Conservation (phyloP, 495 filamentous ascomycete species). For the Neurospora hispaniola region DNA sequence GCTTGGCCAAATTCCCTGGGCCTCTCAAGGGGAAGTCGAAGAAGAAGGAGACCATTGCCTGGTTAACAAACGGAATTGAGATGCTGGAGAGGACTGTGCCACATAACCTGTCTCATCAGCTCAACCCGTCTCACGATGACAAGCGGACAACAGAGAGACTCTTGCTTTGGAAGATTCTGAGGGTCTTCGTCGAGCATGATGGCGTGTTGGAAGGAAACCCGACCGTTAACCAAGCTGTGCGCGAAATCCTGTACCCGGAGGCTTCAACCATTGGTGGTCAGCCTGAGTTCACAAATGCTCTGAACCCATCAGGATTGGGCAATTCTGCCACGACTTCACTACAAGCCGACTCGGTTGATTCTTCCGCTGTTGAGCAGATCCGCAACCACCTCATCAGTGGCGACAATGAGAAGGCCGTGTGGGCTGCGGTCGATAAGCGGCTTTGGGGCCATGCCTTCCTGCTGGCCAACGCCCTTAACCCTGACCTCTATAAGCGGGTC, state of each 20-base stretch:
- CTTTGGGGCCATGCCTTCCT: constrained; percentile 96
- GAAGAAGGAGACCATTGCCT: constrained; percentile 84
- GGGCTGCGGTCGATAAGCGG: constrained; percentile 86
- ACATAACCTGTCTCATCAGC: constrained; percentile 33
- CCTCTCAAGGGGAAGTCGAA: constrained; percentile 80
- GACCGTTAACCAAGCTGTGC: constrained; percentile 60
- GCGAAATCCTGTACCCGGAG: constrained; percentile 60
- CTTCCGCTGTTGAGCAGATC: constrained; percentile 55
- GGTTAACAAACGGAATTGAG: constrained; percentile 68
- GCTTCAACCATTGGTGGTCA: constrained; percentile 16
- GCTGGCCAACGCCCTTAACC: constrained; percentile 66
- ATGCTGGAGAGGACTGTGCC: constrained; percentile 54
- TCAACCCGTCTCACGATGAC: constrained; percentile 34
- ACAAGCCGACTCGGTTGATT: constrained; percentile 53
- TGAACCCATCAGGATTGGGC: constrained; percentile 13
- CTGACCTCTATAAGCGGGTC: constrained; percentile 73
- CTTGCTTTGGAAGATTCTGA: constrained; percentile 79
- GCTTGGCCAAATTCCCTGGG: constrained; percentile 74
- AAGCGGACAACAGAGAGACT: constrained; percentile 73
- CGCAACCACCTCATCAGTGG: constrained; percentile 63
- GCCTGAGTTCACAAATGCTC: constrained; percentile 25
- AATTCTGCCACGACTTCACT: constrained; percentile 16
- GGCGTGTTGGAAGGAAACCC: constrained; percentile 67
- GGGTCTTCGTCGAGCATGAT: constrained; percentile 74
- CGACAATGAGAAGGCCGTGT: constrained; percentile 83